Evolutionary conservation across 345 rosid species (phyloP), one percentile per base, ranked within the genome.

Genomic region (Sonneratia alba): DNA sequence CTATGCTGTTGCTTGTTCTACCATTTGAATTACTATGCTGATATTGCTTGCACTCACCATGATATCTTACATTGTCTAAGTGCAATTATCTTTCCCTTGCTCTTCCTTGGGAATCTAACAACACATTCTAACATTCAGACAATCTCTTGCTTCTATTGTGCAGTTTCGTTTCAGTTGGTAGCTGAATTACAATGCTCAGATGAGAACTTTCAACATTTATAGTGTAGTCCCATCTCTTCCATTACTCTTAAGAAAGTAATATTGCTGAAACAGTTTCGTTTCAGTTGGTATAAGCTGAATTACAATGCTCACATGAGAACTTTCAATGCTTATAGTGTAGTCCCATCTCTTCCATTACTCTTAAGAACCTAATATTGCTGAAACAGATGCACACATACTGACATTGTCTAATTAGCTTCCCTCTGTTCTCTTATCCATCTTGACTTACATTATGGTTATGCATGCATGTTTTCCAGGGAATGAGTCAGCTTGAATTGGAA

Each of bases 401-500:
- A 12, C 27, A 63, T 63, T 63, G 16, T 36, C 24, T 22, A 2
- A 22, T 32, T 27, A 65, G 68, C 40, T 65, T 6, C 69, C 27
- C 36, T 65, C 27, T 13, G 8, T 8, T 32, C 22, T 70, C 6
- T 36, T 70, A 38, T 15, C 13, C 51, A 10, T 42, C 45, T 42
- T 9, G 10, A 9, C 6, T 42, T 53, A 36, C 3, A 4, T 38
- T 4, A 19, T 37, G 69, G 7, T 66, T 66, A 27, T 71, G 59
- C 43, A 36, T 45, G 32, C 62, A 68, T 53, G 38, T 67, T 38
- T 71, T 74, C 27, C 85, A 94, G 98, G 98, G 98, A 67, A 94
- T 94, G 98, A 94, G 98, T 79, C 98, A 88, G 83, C 92, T 94
- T 73, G 98, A 94, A 79, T 84, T 94, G 90, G 98, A 94, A 84